Evolutionary conservation across 2,329 filamentous ascomycete species (phyloP).

Genomic region (Tolypocladium pustulatum): DNA sequence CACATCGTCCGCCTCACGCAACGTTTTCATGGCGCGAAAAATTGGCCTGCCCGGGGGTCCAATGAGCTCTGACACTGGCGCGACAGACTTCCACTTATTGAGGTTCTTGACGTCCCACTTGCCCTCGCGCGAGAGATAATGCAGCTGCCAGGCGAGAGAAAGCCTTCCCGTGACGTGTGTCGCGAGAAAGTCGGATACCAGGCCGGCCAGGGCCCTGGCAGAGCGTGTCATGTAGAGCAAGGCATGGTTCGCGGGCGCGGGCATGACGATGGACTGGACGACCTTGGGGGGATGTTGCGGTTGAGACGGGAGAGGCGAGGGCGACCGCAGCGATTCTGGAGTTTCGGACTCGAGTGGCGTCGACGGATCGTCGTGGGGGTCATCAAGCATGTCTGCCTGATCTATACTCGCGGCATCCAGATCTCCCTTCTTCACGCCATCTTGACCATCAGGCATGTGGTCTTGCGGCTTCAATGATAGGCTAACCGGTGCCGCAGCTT

Average conservation of each 20-base stretch:
- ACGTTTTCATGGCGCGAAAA: slow-evolving; percentile 86
- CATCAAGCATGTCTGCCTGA: slow-evolving; percentile 19
- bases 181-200: slow-evolving; percentile 74
- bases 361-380: slow-evolving; percentile 31
- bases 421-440: neutral
- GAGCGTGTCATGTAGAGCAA: slow-evolving; percentile 71
- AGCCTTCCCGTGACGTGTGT: slow-evolving; percentile 66
- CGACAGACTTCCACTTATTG: slow-evolving; percentile 76
- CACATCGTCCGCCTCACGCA: slow-evolving; percentile 75
- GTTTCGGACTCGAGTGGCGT: slow-evolving; percentile 30
- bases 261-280: slow-evolving; percentile 61
- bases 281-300: slow-evolving; percentile 37
- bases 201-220: slow-evolving; percentile 65
- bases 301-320: slow-evolving; percentile 33
- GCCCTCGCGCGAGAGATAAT: slow-evolving; percentile 76
- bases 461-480: slow-evolving; percentile 18
- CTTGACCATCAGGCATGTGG: slow-evolving; percentile 18
- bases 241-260: slow-evolving; percentile 70
- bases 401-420: neutral
- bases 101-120: slow-evolving; percentile 99
- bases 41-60: slow-evolving; percentile 40
- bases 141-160: slow-evolving; percentile 80
- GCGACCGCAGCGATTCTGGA: slow-evolving; percentile 9
- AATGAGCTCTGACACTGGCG: slow-evolving; percentile 69
- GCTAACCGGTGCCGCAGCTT: slow-evolving; percentile 38